Evolutionary conservation across 441 rosid species (phyloP), one percentile per base, ranked within the genome.

Genomic region (Populus hybrid): DNA sequence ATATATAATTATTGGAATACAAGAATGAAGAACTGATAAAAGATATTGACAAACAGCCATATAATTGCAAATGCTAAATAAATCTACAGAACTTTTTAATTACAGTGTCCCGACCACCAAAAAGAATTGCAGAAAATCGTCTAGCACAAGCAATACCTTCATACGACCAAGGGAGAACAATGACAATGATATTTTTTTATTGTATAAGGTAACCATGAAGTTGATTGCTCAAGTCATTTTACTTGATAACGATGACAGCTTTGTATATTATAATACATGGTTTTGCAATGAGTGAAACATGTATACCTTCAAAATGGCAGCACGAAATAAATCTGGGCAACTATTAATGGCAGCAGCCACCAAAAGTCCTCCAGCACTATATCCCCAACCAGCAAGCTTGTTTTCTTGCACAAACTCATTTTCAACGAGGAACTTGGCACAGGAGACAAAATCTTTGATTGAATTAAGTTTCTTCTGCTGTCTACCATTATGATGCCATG

Each of bases 381-480:
- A 90, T 74, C 99, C 99, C 92, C 92, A 94, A 74, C 93, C 97
- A 26, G 94, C 94, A 81, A 95, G 97, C 85, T 90, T 91, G 79
- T 86, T 86, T 65, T 87, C 91, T 73, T 86, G 84, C 79, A 94
- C 97, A 73, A 95, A 85, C 79, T 85, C 88, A 79, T 87, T 89
- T 63, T 88, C 88, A 59, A 89, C 68, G 38, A 95, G 92, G 86
- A 89, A 94, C 81, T 83, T 91, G 45, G 94, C 96, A 81, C 97
- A 96, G 56, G 90, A 85, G 79, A 93, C 78, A 81, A 83, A 93
- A 84, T 96, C 99, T 83, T 83, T 87, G 50, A 96, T 80, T 40
- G 98, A 88, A 82, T 94, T 94, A 6, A 78, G 81, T 86, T 94
- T 96, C 78, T 87, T 90, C 29, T 80, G 33, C 38, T 87, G 84